Percentiles rank a stretch among this genome's conserved stretches.
Evolutionary conservation across 129 eudicot genomes (phyloP).

Genomic region (Deinandra increscens): DNA sequence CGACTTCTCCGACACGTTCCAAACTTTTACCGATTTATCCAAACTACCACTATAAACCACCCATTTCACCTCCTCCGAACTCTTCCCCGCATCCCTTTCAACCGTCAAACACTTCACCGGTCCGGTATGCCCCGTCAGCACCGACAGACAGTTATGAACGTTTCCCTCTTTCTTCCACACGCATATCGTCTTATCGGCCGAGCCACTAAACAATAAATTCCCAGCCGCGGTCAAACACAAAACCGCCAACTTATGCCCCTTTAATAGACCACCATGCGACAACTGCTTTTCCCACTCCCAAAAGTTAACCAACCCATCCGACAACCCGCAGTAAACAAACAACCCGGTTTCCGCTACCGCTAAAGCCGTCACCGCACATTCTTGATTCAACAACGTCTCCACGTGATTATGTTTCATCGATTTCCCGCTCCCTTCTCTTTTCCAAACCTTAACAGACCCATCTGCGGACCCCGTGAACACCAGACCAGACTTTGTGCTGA

Average conservation of each 20-base stretch:
- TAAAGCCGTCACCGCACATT: constrained; percentile 79
- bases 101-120: constrained; percentile 89
- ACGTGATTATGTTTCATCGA: constrained; percentile 42
- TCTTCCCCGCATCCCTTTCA: constrained; percentile 44
- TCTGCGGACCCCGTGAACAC: constrained; percentile 88
- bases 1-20: constrained; percentile 77
- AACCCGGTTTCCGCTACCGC: constrained; percentile 45
- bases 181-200: constrained; percentile 86
- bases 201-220: constrained; percentile 72
- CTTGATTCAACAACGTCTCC: constrained; percentile 65
- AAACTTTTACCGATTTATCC: constrained; percentile 89
- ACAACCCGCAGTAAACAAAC: constrained; percentile 70
- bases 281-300: constrained; percentile 74
- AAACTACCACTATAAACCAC: constrained; percentile 88
- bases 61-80: constrained; percentile 44
- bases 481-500: constrained; percentile 42
- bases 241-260: constrained; percentile 88
- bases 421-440: constrained; percentile 61
- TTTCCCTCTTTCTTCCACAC: constrained; percentile 83
- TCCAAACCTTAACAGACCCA: constrained; percentile 91
- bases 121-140: constrained; percentile 73
- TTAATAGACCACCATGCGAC: constrained; percentile 69
- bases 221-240: constrained; percentile 70
- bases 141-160: constrained; percentile 59
- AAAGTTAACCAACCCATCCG: constrained; percentile 80